Evolutionary conservation across 805 yeast species (phyloP).

Genomic region (Myxozyma udenii): DNA sequence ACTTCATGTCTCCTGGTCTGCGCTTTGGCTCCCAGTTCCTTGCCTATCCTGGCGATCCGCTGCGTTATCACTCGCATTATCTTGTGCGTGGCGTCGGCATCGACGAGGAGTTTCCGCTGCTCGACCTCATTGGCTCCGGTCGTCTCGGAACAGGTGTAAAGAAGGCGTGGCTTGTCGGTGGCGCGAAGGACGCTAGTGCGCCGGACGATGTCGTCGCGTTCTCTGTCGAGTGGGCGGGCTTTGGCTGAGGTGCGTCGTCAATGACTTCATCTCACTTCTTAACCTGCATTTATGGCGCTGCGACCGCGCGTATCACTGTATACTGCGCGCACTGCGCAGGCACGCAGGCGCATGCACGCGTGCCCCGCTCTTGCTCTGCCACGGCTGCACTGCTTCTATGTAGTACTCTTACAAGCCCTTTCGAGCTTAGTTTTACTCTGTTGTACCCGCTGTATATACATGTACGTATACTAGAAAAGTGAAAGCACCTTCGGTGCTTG

Average conservation of each 20-base stretch:
- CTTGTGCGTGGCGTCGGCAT: constrained; percentile 55
- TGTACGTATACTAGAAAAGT: too few species aligned
- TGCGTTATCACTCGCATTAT: constrained; percentile 83
- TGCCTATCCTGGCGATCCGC: constrained; percentile 93
- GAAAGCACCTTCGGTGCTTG: too few species aligned
- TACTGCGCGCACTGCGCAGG: too few species aligned
- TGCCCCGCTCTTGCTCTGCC: too few species aligned
- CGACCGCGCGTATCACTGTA: background rate
- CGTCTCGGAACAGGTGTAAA: constrained; percentile 90
- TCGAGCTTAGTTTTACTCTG: too few species aligned
- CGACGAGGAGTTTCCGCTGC: constrained; percentile 53
- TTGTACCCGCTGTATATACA: too few species aligned
- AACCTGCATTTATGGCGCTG: too few species aligned
- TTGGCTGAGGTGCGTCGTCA: too few species aligned
- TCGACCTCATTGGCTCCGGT: constrained; percentile 75
- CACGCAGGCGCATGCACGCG: too few species aligned
- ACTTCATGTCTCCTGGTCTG: constrained; percentile 73
- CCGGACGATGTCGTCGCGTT: constrained; percentile 45
- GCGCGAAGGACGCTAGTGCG: constrained; percentile 26
- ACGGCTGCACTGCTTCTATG: background rate
- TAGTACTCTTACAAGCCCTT: too few species aligned
- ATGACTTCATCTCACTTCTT: too few species aligned
- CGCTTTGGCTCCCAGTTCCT: constrained; percentile 87
- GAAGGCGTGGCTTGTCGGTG: constrained; percentile 65
- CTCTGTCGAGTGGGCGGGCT: constrained; percentile 95